These are phyloP conservation scores for Leishmania aethiopica DNA, from an alignment of 208 protist species.

Conservation along the genomic window DNA sequence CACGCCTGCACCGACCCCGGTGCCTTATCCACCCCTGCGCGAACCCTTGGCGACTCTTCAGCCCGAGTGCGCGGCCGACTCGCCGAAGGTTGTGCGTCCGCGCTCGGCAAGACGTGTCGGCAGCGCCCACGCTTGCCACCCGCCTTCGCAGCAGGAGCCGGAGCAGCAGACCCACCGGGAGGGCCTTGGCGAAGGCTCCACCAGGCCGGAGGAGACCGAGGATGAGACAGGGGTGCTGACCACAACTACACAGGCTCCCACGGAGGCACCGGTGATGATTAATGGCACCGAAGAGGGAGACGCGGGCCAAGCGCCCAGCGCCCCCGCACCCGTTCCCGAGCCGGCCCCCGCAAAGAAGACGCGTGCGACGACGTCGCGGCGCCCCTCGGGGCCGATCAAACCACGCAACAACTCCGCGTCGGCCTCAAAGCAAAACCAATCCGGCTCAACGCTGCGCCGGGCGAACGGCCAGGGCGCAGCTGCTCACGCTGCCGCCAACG, in stretches of 20 bases:
- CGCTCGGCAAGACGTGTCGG: constrained; percentile 3
- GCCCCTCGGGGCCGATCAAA: background rate
- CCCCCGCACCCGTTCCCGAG: constrained; percentile 9
- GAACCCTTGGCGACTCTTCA: background rate
- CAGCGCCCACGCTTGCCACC: background rate
- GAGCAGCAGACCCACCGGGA: background rate
- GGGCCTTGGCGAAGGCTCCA: background rate
- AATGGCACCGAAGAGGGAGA: background rate
- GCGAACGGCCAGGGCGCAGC: background rate
- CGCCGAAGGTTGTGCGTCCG: constrained; percentile 10
- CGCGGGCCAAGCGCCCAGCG: constrained; percentile 16
- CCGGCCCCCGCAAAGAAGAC: constrained; percentile 2
- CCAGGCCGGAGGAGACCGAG: background rate
- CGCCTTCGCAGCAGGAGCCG: background rate
- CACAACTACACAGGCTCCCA: no score
- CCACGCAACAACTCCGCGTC: background rate
- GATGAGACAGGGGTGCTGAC: background rate
- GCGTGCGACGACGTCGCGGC: background rate
- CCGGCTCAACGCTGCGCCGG: background rate
- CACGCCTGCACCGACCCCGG: background rate
- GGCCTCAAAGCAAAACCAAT: background rate
- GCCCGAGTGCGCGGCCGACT: constrained; percentile 16
- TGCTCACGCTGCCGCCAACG: background rate
- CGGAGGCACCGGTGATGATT: background rate
- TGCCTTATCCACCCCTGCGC: background rate